Conservation (phyloP, 257 asterid genomes). For the Haberlea rhodopensis region DNA sequence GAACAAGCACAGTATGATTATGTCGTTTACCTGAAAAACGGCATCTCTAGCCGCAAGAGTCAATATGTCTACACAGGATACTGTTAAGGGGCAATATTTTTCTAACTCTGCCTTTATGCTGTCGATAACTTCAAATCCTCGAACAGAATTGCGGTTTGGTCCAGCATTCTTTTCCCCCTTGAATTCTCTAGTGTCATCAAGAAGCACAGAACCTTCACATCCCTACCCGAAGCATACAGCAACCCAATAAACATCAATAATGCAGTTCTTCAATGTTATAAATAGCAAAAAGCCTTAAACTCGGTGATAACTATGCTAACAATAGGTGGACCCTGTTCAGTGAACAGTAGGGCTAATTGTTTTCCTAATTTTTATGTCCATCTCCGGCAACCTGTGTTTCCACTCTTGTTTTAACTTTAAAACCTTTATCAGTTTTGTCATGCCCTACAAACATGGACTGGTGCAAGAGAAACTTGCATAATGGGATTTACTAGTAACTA, state of each 20-base stretch:
- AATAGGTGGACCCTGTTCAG: too few species aligned
- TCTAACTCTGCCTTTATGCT: slow-evolving; percentile 61
- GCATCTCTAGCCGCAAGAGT: slow-evolving; percentile 71
- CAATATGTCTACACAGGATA: slow-evolving; percentile 42
- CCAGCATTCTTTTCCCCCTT: slow-evolving; percentile 69
- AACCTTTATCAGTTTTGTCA: too few species aligned
- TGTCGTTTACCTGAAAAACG: slow-evolving; percentile 39
- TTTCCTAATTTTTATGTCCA: too few species aligned
- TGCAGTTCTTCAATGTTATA: background rate
- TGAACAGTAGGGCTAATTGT: too few species aligned
- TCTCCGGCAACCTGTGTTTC: too few species aligned
- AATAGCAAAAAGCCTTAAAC: too few species aligned
- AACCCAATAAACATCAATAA: slow-evolving; percentile 4
- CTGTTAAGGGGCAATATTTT: slow-evolving; percentile 49
- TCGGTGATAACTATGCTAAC: too few species aligned
- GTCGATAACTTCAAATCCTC: slow-evolving; percentile 70
- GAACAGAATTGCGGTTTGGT: slow-evolving; percentile 59
- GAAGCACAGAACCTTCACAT: slow-evolving; percentile 76
- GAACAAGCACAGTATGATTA: background rate
- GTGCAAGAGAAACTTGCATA: too few species aligned
- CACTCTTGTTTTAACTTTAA: too few species aligned
- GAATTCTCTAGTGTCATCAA: slow-evolving; percentile 57
- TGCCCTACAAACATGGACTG: too few species aligned
- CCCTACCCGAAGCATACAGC: slow-evolving; percentile 37
- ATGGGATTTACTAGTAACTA: too few species aligned